phyloP scores from a whole-genome alignment of 202 grass and related monocot genomes.

The Elaeis oleifera region DNA sequence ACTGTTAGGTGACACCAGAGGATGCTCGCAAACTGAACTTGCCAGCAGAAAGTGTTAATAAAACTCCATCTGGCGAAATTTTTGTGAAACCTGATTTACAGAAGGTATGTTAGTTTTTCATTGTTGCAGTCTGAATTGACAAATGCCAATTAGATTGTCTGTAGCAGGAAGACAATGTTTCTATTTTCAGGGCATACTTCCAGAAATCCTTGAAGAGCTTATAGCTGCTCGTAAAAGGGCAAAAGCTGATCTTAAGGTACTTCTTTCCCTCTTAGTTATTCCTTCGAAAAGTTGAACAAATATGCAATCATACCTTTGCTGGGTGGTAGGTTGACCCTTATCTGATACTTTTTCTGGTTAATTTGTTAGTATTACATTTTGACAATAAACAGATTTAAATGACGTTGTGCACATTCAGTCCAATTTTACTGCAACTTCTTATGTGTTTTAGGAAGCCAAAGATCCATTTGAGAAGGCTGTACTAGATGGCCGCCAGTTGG shows the following conservation, averaged over 20 bases:
- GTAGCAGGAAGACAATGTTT: neutral
- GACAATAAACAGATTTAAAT: neutral
- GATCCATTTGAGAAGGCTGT: constrained; percentile 96
- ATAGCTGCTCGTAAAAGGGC: constrained; percentile 95
- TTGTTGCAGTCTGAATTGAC: constrained; percentile 6
- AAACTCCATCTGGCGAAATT: constrained; percentile 91
- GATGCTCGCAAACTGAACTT: constrained; percentile 73
- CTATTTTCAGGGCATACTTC: constrained; percentile 80
- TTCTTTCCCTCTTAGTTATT: constrained; percentile 22
- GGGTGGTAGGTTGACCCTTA: too few relatives aligned
- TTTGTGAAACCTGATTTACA: constrained; percentile 92
- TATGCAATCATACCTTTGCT: neutral
- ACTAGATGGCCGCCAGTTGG: constrained; percentile 95
- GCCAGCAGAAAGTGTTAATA: constrained; percentile 70
- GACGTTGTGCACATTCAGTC: constrained; percentile 9
- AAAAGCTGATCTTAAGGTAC: constrained; percentile 98
- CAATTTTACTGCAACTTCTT: neutral
- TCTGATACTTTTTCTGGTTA: too few relatives aligned
- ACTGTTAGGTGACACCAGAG: constrained; percentile 78
- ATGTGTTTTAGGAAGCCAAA: constrained; percentile 64
- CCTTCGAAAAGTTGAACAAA: neutral
- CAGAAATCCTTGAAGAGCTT: constrained; percentile 96
- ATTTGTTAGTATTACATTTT: too few relatives aligned
- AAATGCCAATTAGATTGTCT: constrained; percentile 2
- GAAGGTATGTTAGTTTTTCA: constrained; percentile 52